Percentiles rank a stretch among this genome's conserved stretches.
phyloP scores from a whole-genome alignment of 2,329 filamentous ascomycete species.

The Exophiala bonariae region DNA sequence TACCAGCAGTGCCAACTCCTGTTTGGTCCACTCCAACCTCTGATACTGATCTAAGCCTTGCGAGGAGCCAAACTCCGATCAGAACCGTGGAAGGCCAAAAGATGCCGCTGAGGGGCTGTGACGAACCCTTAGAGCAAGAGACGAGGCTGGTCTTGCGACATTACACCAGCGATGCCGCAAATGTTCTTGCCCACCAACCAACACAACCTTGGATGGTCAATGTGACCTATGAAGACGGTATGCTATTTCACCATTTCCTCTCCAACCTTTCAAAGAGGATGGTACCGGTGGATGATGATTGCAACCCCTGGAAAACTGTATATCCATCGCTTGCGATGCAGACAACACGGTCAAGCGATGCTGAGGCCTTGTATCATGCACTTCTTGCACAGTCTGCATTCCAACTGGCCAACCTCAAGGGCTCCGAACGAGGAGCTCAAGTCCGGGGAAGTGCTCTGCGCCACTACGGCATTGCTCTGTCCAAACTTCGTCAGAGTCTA shows the following conservation, averaged over 20 bases:
- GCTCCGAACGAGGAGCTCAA: neutral
- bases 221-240: conserved; percentile 3
- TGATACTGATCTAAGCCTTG: too few relatives aligned
- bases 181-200: neutral
- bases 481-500: conserved; percentile 7
- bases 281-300: conserved; percentile 11
- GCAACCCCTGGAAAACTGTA: conserved; percentile 15
- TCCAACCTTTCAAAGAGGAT: conserved; percentile 5
- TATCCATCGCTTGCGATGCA: conserved; percentile 14
- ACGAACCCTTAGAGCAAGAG: too few relatives aligned
- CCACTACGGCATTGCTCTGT: conserved; percentile 10
- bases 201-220: neutral
- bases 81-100: too few relatives aligned
- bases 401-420: conserved; percentile 9
- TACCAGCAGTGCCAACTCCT: too few relatives aligned
- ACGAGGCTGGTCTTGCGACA: neutral
- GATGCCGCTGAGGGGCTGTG: too few relatives aligned
- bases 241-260: conserved; percentile 12
- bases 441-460: conserved; percentile 3
- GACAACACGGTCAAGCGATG: neutral
- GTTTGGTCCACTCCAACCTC: too few relatives aligned
- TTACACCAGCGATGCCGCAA: conserved; percentile 1
- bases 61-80: too few relatives aligned
- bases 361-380: conserved; percentile 6
- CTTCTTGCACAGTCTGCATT: conserved; percentile 15